Evolutionary conservation across 306 rosid species (phyloP).

Genomic region (Notholithocarpus densiflorus): DNA sequence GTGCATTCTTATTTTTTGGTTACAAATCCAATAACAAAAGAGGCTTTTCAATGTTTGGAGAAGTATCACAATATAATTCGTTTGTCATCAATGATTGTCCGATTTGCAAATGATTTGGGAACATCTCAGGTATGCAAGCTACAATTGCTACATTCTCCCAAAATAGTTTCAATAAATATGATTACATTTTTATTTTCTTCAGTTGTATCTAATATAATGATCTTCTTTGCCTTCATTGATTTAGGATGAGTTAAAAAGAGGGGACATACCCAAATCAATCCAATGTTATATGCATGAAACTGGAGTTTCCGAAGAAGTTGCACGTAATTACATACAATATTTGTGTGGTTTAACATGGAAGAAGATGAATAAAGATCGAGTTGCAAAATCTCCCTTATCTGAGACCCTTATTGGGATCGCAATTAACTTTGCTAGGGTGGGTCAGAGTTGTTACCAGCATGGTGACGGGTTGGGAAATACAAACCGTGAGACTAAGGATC

Average conservation of each 20-base stretch:
- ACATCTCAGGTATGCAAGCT: background rate
- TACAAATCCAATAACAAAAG: background rate
- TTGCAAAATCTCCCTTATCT: background rate
- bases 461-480: background rate
- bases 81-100: conserved; percentile 1
- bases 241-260: conserved; percentile 15
- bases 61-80: background rate
- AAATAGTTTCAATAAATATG: background rate
- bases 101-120: conserved; percentile 28
- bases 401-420: background rate
- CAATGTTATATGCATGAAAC: conserved; percentile 38
- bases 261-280: conserved; percentile 26
- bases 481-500: background rate
- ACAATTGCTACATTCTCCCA: background rate
- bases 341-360: conserved; percentile 17
- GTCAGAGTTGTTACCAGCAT: background rate
- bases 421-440: background rate
- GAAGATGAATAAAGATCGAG: conserved; percentile 6
- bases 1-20: conserved; percentile 11
- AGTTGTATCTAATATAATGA: background rate
- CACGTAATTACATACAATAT: conserved; percentile 2
- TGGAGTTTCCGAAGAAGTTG: conserved; percentile 22
- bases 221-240: background rate
- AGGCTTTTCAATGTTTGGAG: background rate
- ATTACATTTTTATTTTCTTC: background rate